These are phyloP conservation scores for Trichosporon ovoides DNA, from an alignment of 1,284 basidiomycete genomes.

Conservation along the genomic window DNA sequence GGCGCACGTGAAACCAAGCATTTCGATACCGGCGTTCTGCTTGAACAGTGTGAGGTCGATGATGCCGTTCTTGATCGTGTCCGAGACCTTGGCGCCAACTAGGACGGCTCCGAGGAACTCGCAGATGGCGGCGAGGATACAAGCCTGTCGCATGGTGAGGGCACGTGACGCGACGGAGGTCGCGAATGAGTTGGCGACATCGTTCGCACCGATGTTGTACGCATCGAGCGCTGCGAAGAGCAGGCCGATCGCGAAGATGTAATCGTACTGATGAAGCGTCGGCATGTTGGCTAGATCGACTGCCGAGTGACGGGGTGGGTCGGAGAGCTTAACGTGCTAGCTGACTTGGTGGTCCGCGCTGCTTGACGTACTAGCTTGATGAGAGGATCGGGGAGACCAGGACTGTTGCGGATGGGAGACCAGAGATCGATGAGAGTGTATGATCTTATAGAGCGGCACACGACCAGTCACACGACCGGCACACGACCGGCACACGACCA, in stretches of 20 bases:
- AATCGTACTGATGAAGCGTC: constrained; percentile 49
- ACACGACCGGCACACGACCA: no score
- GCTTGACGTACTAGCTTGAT: no score
- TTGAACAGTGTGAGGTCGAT: constrained; percentile 44
- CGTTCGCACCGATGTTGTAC: constrained; percentile 52
- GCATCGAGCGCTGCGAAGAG: constrained; percentile 51
- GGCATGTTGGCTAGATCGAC: constrained; percentile 51
- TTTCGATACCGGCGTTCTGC: constrained; percentile 49
- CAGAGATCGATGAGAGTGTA: not conserved
- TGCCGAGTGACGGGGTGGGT: no score
- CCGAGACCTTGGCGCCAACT: constrained; percentile 48
- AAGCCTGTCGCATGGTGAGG: constrained; percentile 50
- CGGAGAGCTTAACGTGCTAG: not conserved
- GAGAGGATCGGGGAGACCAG: no score
- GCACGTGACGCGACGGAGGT: constrained; percentile 50
- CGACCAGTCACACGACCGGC: constrained; percentile 5
- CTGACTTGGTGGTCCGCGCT: no score
- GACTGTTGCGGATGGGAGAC: not conserved
- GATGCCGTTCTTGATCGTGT: constrained; percentile 53
- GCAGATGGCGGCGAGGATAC: constrained; percentile 46
- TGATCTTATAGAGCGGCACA: no score
- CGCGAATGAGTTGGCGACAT: constrained; percentile 49
- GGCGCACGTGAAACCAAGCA: constrained; percentile 51
- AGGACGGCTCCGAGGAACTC: constrained; percentile 50
- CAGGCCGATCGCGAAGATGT: constrained; percentile 50